phyloP scores from a whole-genome alignment of 2,329 filamentous ascomycete species.

The Thyridium curvatum region DNA sequence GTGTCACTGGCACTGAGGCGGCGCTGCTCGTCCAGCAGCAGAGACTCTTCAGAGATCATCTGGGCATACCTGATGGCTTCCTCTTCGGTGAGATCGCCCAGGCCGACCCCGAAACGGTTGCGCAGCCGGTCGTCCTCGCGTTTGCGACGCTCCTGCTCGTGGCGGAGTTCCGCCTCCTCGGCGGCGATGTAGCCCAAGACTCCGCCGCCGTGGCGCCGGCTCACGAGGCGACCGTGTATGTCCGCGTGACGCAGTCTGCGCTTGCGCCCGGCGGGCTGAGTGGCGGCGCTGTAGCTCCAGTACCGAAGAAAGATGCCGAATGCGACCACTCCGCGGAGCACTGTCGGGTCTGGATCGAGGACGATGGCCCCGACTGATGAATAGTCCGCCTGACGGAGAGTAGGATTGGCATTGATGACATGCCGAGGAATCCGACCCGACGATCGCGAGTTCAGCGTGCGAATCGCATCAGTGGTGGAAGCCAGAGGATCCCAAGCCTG shows the following conservation, averaged over 20 bases:
- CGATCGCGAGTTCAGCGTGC: conserved; percentile 81
- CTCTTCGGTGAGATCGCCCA: conserved; percentile 61
- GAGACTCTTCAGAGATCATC: conserved; percentile 59
- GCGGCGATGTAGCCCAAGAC: conserved; percentile 78
- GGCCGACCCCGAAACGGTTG: conserved; percentile 76
- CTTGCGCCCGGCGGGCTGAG: conserved; percentile 70
- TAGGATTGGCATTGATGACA: conserved; percentile 44
- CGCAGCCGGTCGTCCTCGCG: conserved; percentile 67
- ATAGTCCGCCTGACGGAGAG: conserved; percentile 65
- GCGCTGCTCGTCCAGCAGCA: conserved; percentile 48
- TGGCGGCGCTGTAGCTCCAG: conserved; percentile 79
- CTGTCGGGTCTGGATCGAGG: conserved; percentile 81
- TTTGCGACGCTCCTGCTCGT: conserved; percentile 60
- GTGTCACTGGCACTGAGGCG: conserved; percentile 44
- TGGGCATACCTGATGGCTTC: conserved; percentile 59
- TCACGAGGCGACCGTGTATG: conserved; percentile 41
- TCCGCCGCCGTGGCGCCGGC: conserved; percentile 55
- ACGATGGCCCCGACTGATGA: conserved; percentile 78
- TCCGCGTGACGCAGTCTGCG: conserved; percentile 68
- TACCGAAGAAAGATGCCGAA: conserved; percentile 84
- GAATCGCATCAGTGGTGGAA: conserved; percentile 69
- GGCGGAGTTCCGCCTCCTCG: conserved; percentile 75
- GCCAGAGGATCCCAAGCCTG: conserved; percentile 96
- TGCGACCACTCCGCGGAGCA: conserved; percentile 79
- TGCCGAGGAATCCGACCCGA: conserved; percentile 77